phyloP scores from a whole-genome alignment of 2,329 filamentous ascomycete species.

The Huntiella moniliformis region DNA sequence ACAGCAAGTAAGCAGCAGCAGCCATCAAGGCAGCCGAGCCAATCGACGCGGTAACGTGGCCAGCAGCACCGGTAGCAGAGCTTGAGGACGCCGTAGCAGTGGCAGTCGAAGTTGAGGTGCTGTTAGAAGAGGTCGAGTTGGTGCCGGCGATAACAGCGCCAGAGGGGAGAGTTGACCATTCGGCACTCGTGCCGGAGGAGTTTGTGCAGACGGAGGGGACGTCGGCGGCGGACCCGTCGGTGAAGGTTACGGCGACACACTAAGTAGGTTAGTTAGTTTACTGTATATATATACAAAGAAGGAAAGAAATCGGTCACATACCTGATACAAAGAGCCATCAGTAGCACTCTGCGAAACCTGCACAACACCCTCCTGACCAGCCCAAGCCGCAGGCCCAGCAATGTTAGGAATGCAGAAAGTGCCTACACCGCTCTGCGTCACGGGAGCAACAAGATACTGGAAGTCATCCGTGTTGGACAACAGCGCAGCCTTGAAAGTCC shows the following conservation, averaged over 20 bases:
- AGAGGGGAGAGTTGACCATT: constrained; percentile 2
- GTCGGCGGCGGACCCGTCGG: constrained; percentile 1
- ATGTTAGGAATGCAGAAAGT: constrained; percentile 33
- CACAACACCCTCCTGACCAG: constrained; percentile 36
- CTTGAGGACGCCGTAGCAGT: constrained; percentile 3
- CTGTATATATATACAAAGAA: neutral
- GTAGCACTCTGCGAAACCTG: constrained; percentile 30
- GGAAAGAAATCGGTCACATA: constrained; percentile 16
- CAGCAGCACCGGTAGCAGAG: constrained; percentile 7
- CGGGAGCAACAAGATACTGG: constrained; percentile 6
- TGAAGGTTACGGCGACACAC: constrained; percentile 11
- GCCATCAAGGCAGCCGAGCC: constrained; percentile 10
- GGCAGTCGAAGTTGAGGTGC: constrained; percentile 2
- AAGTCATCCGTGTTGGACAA: constrained; percentile 10
- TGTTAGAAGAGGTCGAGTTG: constrained; percentile 4
- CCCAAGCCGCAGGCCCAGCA: constrained; percentile 29
- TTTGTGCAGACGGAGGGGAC: constrained; percentile 9
- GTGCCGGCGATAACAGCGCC: constrained; percentile 9
- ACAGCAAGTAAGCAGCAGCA: constrained; percentile 10
- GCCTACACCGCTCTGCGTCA: constrained; percentile 32
- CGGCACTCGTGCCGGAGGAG: constrained; percentile 4
- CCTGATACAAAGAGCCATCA: constrained; percentile 39
- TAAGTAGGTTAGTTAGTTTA: neutral
- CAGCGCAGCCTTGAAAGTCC: constrained; percentile 10
- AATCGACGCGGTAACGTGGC: constrained; percentile 4